Percentiles rank a stretch among this genome's conserved stretches.
phyloP scores from a whole-genome alignment of 768 basidiomycete species.

The Multifurca ochricompacta region DNA sequence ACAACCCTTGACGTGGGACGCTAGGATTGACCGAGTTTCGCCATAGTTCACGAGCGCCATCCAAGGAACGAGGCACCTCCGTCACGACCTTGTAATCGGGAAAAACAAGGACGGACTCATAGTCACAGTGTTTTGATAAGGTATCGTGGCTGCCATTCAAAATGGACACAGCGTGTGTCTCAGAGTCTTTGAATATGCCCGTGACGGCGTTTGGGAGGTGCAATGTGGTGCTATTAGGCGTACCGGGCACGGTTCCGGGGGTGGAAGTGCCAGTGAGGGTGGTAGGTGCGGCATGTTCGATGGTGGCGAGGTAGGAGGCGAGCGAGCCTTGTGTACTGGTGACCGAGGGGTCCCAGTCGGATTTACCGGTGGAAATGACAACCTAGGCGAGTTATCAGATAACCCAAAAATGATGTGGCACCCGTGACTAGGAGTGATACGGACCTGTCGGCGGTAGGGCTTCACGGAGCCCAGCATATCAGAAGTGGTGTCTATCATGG shows the following conservation, averaged over 20 bases:
- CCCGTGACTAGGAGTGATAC: constrained; percentile 13
- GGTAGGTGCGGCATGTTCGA: constrained; percentile 19
- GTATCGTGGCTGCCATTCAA: constrained; percentile 80
- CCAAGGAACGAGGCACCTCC: constrained; percentile 53
- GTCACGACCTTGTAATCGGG: constrained; percentile 86
- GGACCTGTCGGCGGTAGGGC: constrained; percentile 75
- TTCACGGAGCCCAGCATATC: constrained; percentile 82
- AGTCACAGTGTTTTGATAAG: constrained; percentile 51
- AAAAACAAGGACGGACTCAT: constrained; percentile 79
- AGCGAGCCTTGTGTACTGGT: constrained; percentile 64
- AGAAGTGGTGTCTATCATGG: constrained; percentile 58
- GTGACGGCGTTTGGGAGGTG: constrained; percentile 25
- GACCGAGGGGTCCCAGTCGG: constrained; percentile 82
- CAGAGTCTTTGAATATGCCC: constrained; percentile 53
- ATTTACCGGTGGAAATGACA: constrained; percentile 82
- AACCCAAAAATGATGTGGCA: background rate
- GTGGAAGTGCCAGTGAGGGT: background rate
- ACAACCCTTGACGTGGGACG: constrained; percentile 40
- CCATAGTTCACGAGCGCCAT: constrained; percentile 69
- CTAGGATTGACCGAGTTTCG: constrained; percentile 52
- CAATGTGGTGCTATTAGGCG: background rate
- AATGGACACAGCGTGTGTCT: constrained; percentile 54
- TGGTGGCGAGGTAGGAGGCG: constrained; percentile 44
- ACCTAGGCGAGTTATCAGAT: constrained; percentile 38
- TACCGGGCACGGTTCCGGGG: constrained; percentile 22